Evolutionary conservation across 2,329 filamentous ascomycete genomes (phyloP), one percentile per base, ranked within the genome.

Genomic region (Penicillium sp.): DNA sequence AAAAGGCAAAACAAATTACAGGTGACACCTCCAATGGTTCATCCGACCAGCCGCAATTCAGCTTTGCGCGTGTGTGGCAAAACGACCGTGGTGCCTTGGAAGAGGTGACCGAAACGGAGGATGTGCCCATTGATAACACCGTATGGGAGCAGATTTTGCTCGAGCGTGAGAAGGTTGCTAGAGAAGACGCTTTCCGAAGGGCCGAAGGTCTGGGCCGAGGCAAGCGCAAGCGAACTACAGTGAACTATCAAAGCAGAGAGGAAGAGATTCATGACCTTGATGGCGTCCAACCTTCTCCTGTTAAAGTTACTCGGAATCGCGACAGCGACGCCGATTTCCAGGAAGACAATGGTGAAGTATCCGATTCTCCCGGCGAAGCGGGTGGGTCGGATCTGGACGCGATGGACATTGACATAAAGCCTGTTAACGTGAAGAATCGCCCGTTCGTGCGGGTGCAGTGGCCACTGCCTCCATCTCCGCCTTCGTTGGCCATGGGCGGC

Each of bases 131-230:
- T 8, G 86, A 86, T 63, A 80, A 83, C 12, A 86, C 84, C 29
- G 84, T 95, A 0, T 99, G 95, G 95, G 91, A 96, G 47, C 87
- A 87, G 62, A 97, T 99, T 53, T 78, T 99, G 29, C 85, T 86
- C 46, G 84, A 95, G 67, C 86, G 94, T 56, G 90, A 96, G 70
- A 85, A 84, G 34, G 85, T 88, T 48, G 92, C 91, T 2, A 81
- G 84, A n/a, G 84, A 84, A 49, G 86, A 91, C 62, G 85, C 86
- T 7, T 85, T 85, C 27, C 79, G 77, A 13, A 84, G 86, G 52
- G 80, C 85, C 42, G 84, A 95, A 68, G 84, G 84, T n/a, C 84
- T 97, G 41, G 94, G 94, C 9, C 85, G 94, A 53, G 94, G 94
- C 32, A 90, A 90, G 58, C 84, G 94, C 60, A 85, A 86, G 58